Evolutionary conservation across 1,139 yeast species (phyloP), one percentile per base, ranked within the genome.

Genomic region (Hemisphaericaspora xylanilytica): DNA sequence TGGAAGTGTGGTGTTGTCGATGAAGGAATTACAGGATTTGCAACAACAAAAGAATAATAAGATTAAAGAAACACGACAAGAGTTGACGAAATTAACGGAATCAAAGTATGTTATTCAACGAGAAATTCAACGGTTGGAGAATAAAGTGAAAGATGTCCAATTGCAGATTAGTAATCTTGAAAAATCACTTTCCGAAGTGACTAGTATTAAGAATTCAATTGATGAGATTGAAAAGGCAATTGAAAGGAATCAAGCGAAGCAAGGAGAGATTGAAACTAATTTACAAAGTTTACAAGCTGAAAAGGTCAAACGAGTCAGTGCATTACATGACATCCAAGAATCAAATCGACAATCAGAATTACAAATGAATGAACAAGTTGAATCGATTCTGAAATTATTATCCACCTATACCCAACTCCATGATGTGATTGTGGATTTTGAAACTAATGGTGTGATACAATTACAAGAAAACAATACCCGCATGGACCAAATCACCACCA

Each of bases 131-230:
- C 64, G 67, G 15, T 51, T 82, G 22, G 80, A 83, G 36, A 72
- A 63, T 33, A 59, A 63, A 22, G 62, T 84, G 7, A 80, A 81
- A 45, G 89, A 84, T 49, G 73, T 74, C 42, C 73, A 70, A 47
- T 59, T 82, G 18, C 58, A 58, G 3, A 74, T 87, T 8, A 75
- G 80, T 47, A 75, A 76, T 40, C 59, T 81, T 36, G 85, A 81
- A 47, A 68, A 65, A 35, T 58, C 75, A 1, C 58, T 77, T 12
- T 56, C 73, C 32, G 81, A 80, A 34, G 45, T 56, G 4, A 60
- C 51, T 26, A 61, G 48, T 33, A 39, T 49, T 16, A 52, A 50
- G 34, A 43, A 37, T 8, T 42, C 50, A 9, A 47, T 59, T 0
- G 33, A 40, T 13, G 65, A 59, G 16, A 42, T 49, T 18, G 52